Evolutionary conservation across 345 rosid genomes (phyloP).

Genomic region (Lepidium didymum): DNA sequence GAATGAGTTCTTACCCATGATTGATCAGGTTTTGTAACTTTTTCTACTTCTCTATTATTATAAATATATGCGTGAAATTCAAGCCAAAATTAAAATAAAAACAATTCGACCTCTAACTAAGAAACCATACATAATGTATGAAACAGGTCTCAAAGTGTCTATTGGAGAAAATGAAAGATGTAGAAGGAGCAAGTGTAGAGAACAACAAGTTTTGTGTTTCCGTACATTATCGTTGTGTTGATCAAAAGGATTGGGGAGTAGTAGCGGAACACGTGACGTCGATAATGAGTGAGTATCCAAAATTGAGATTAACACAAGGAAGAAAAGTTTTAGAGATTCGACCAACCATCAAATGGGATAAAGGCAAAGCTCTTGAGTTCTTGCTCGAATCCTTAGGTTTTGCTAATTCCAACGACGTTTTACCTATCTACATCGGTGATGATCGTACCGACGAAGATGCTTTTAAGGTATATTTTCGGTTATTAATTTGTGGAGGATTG

Average conservation of each 20-base stretch:
- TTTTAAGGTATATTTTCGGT: constrained; percentile 46
- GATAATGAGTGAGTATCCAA: constrained; percentile 56
- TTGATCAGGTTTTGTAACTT: constrained; percentile 45
- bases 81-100: background rate
- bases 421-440: constrained; percentile 83
- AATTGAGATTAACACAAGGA: constrained; percentile 62
- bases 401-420: constrained; percentile 48
- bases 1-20: constrained; percentile 77
- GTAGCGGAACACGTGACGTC: constrained; percentile 52
- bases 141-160: constrained; percentile 38
- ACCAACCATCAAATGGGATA: constrained; percentile 89
- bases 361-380: constrained; percentile 90
- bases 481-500: too few relatives aligned
- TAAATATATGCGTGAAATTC: background rate
- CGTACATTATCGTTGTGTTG: constrained; percentile 83
- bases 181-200: constrained; percentile 68
- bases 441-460: constrained; percentile 94
- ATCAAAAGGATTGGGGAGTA: constrained; percentile 64
- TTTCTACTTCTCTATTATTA: background rate
- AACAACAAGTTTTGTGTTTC: constrained; percentile 84
- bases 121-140: background rate
- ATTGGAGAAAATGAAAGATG: constrained; percentile 49
- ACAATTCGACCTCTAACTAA: background rate
- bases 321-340: constrained; percentile 90
- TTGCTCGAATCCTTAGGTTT: constrained; percentile 63